Conservation (phyloP, 192 early-diverging fungal genomes). For the Backusella mclennaniae region DNA sequence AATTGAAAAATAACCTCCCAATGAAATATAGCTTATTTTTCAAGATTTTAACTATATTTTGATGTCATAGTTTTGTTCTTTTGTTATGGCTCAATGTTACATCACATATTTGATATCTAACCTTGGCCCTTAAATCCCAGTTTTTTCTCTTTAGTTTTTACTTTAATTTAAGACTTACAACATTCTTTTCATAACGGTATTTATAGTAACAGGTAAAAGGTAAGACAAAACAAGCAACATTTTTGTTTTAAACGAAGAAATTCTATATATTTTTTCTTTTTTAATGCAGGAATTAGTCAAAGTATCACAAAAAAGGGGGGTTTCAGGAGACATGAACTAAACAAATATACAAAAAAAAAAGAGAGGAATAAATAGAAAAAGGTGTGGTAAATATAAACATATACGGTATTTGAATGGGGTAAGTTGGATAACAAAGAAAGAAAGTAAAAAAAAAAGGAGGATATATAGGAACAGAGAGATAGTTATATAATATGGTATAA, state of each 20-base stretch:
- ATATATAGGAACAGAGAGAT: neutral
- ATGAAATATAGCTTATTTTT: neutral
- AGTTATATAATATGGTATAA: slow-evolving; percentile 9
- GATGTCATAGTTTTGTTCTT: neutral
- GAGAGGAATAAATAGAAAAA: neutral
- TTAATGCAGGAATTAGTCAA: neutral
- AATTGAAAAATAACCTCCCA: neutral
- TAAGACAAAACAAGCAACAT: no score
- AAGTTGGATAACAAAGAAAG: slow-evolving; percentile 3
- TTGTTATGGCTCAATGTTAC: neutral
- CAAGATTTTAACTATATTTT: neutral
- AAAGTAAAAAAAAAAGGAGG: neutral
- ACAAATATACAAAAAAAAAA: neutral
- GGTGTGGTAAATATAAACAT: neutral
- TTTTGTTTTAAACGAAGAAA: neutral
- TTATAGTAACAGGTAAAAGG: no score
- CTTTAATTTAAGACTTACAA: neutral
- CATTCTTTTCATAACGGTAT: neutral
- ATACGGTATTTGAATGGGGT: neutral
- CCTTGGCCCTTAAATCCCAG: neutral
- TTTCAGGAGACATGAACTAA: neutral
- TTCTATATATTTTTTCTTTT: neutral
- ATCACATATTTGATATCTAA: neutral
- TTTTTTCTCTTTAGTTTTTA: neutral
- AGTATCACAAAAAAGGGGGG: neutral